Base-by-base conservation (phyloP, 2,329 filamentous ascomycete genomes). In the Lecanicillium sp. region DNA sequence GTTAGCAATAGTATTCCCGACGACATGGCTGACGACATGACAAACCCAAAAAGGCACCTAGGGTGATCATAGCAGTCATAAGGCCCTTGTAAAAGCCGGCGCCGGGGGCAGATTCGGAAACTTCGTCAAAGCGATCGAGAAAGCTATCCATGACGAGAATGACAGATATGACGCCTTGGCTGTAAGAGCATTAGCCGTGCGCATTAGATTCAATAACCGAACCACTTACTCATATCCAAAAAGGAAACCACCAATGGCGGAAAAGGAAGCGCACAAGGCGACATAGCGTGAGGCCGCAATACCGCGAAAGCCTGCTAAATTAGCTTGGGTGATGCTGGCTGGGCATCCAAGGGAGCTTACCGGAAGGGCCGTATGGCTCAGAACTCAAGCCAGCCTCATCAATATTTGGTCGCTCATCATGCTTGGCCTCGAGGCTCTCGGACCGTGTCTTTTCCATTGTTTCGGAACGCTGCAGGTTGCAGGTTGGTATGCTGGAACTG, bases 61-160 rank as follows among this genome's bases (percentile, higher is more conserved):
- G 54, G 3, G 68, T 52, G 7, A 73, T 53, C 13, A 64, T 67
- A 20, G 69, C 69, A 5, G 70, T 67, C 45, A 71, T 69, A 57
- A 70, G 70, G 17, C 68, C 54, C 16, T 49, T 50, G 33, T 51
- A 49, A 30, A 53, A 51, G 4, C 65, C 65, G 4, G 62, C 58
- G 2, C 67, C 67, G 7, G 60, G 50, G 5, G 55, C 58, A 3
- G 42, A 37, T 6, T 57, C 51, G 0, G 55, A 50, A 1, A 60
- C 57, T 19, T 60, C 47, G 3, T 51, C 49, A 41, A 63, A 63
- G 0, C 51, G 47, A 9, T 51, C 43, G 27, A 53, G 47, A 34
- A 62, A 62, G 29, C 54, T 37, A n/a, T 53, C 47, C 58, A 64
- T 58, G 29, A 57, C 53, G n/a, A 62, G 47, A 9, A 55, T 61